Conservation (phyloP, 2,329 filamentous ascomycete species). For the Talaromyces sp. region DNA sequence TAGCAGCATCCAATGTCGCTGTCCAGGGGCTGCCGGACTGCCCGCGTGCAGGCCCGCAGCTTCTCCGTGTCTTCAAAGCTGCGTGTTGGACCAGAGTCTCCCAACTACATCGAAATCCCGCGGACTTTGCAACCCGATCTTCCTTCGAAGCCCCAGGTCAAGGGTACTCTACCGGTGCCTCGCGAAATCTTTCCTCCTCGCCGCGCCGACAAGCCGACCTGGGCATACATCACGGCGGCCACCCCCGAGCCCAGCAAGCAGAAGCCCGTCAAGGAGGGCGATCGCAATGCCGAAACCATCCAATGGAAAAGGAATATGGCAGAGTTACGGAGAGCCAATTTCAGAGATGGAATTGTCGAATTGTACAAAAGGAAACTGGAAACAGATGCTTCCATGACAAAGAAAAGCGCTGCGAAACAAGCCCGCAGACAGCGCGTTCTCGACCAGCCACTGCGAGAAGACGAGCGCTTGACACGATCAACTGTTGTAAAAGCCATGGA, state of each 20-base stretch:
- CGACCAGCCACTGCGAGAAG: constrained; percentile 62
- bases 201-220: constrained; percentile 55
- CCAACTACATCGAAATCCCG: constrained; percentile 79
- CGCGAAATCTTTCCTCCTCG: constrained; percentile 68
- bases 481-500: constrained; percentile 54
- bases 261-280: constrained; percentile 26
- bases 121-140: constrained; percentile 65
- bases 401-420: constrained; percentile 45
- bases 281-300: constrained; percentile 45
- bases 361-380: constrained; percentile 62
- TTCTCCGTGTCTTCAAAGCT: constrained; percentile 32
- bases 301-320: constrained; percentile 71
- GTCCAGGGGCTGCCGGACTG: constrained; percentile 31
- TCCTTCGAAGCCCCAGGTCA: constrained; percentile 47
- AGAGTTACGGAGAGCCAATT: constrained; percentile 62
- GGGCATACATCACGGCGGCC: constrained; percentile 56
- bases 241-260: constrained; percentile 49
- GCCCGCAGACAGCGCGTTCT: constrained; percentile 48
- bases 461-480: constrained; percentile 69
- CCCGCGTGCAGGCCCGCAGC: constrained; percentile 33
- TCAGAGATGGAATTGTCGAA: constrained; percentile 64
- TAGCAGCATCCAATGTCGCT: constrained; percentile 25
- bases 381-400: constrained; percentile 30
- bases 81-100: constrained; percentile 66
- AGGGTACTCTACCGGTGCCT: constrained; percentile 78